Evolutionary conservation across 2,329 filamentous ascomycete genomes (phyloP), one percentile per base, ranked within the genome.

Genomic region (Epichloe aotearoae): DNA sequence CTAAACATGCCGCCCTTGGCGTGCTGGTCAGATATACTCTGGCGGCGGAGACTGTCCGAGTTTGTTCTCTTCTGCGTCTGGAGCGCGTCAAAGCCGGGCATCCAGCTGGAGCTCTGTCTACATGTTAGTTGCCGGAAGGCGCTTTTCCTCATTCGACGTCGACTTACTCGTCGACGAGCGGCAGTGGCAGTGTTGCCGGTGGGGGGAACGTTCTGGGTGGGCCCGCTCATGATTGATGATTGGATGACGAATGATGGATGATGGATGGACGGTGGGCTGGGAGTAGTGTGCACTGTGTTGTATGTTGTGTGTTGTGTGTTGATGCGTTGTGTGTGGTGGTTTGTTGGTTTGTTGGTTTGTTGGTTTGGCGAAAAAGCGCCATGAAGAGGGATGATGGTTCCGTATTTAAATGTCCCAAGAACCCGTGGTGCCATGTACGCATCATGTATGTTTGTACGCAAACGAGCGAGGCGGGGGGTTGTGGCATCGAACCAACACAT

Each of bases 21-120:
- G 52, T 70, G 69, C 60, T 80, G 77, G 52, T 81, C 77, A 33
- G 68, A 69, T 57, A 80, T 66, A 58, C 75, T 79, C 59, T 75
- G 71, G 5, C 77, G 74, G 14, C 77, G 73, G n/a, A 72, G 71
- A 2, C 52, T 57, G 23, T 73, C 70, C 52, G 73, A 68, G 45
- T 65, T 65, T 19, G 75, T n/a, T n/a, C 45, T 72, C 64, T 78
- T 79, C 51, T 75, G 71, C 54, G 72, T 69, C 45, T 71, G 66
- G 2, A 81, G 71, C 12, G 70, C 66, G 4, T 76, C 71, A 61
- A 79, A 81, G 48, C 64, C 60, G 23, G 67, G 67, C 57, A 74
- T 65, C 46, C 72, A 69, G 45, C 70, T 66, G 7, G 73, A 75
- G 58, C 71, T 72, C 69, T 73, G 51, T 30, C 30, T 10, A 3